Percentiles rank a stretch among this genome's conserved stretches.
phyloP scores from a whole-genome alignment of 176 grass and related monocot genomes.

The Melocanna baccifera region DNA sequence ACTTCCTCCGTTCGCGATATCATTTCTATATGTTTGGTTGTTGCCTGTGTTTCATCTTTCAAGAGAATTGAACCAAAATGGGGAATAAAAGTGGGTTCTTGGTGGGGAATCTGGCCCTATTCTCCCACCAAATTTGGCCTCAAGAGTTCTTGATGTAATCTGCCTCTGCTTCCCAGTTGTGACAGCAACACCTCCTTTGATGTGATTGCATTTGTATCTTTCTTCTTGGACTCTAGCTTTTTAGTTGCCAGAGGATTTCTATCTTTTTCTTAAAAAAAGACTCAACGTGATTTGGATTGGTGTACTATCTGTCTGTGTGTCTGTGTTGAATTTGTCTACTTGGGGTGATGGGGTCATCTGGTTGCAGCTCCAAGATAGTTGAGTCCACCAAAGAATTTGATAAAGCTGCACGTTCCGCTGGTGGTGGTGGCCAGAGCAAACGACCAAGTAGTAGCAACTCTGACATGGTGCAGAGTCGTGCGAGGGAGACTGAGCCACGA shows the following conservation, averaged over 20 bases:
- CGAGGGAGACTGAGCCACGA: too few relatives aligned
- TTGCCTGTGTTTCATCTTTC: background rate
- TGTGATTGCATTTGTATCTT: conserved; percentile 14
- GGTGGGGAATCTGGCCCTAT: too few relatives aligned
- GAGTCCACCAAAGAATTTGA: conserved; percentile 70
- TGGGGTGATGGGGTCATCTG: conserved; percentile 52
- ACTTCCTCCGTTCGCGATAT: background rate
- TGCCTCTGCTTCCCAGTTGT: background rate
- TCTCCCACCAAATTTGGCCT: too few relatives aligned
- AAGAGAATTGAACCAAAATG: background rate
- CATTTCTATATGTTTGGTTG: background rate
- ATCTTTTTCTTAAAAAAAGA: background rate
- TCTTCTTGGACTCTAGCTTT: conserved; percentile 13
- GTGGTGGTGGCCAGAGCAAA: too few relatives aligned
- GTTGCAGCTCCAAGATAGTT: conserved; percentile 80
- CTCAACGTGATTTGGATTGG: background rate
- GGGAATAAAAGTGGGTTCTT: too few relatives aligned
- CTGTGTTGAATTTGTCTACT: conserved; percentile 31
- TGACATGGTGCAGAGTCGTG: too few relatives aligned
- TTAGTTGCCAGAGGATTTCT: background rate
- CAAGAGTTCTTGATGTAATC: background rate
- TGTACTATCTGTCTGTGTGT: conserved; percentile 2
- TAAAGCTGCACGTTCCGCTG: background rate
- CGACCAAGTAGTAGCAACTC: too few relatives aligned
- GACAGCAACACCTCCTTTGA: background rate